Percentiles rank a stretch among this genome's conserved stretches.
These are phyloP conservation scores for Hypsizygus marmoreus DNA, from an alignment of 768 basidiomycete species.

Conservation along the genomic window DNA sequence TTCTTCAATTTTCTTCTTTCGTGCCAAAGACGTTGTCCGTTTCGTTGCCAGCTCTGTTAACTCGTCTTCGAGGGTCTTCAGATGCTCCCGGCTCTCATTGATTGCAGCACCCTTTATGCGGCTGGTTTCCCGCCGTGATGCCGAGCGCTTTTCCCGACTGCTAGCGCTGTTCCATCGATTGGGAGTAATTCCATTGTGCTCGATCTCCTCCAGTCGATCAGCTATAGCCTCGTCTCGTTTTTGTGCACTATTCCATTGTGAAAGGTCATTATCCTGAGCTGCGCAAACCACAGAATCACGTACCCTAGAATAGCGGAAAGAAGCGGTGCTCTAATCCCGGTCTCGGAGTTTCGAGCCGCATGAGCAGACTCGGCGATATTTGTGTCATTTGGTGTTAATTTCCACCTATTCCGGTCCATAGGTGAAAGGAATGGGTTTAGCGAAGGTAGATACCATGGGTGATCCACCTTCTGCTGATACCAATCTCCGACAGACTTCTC, in stretches of 20 bases:
- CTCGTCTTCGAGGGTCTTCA: not conserved
- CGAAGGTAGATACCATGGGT: slow-evolving; percentile 18
- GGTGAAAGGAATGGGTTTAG: slow-evolving; percentile 20
- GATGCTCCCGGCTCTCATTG: not conserved
- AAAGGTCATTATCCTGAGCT: no score
- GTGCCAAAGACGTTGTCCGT: not conserved
- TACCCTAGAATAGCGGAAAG: slow-evolving; percentile 10
- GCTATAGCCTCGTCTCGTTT: not conserved
- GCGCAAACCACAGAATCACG: no score
- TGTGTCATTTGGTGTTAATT: slow-evolving; percentile 17
- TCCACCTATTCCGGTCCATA: slow-evolving; percentile 13
- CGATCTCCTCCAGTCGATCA: not conserved
- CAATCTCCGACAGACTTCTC: slow-evolving; percentile 16
- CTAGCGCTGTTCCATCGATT: not conserved
- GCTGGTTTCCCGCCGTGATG: not conserved
- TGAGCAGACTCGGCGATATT: slow-evolving; percentile 22
- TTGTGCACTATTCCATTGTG: not conserved
- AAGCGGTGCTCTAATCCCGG: slow-evolving; percentile 8
- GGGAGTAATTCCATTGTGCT: not conserved
- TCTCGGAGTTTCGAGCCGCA: slow-evolving; percentile 16
- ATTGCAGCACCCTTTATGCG: not conserved
- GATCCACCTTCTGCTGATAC: slow-evolving; percentile 17
- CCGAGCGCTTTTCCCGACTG: not conserved
- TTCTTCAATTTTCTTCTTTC: not conserved
- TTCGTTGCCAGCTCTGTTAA: not conserved